Evolutionary conservation across 352 stramenopile genomes (phyloP).

Genomic region (Phytopythium helicoides): DNA sequence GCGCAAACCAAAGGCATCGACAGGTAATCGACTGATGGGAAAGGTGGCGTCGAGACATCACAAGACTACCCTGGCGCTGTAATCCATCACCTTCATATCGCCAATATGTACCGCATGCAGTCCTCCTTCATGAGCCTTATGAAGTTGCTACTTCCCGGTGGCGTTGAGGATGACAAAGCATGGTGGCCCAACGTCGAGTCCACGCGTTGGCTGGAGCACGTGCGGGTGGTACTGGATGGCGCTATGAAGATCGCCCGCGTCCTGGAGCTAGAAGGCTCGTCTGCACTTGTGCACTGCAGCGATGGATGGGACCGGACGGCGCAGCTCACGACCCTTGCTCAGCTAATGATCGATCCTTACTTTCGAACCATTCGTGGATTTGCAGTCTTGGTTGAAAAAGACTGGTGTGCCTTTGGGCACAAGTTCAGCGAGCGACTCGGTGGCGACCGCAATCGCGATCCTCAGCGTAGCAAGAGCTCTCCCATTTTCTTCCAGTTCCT

Average conservation of each 20-base stretch:
- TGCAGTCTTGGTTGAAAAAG: constrained; percentile 79
- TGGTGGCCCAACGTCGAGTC: constrained; percentile 74
- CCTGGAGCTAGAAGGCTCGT: constrained; percentile 80
- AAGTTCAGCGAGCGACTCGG: constrained; percentile 76
- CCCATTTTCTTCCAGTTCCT: constrained; percentile 88
- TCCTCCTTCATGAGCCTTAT: constrained; percentile 67
- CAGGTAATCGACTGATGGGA: constrained; percentile 88
- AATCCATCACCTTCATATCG: constrained; percentile 87
- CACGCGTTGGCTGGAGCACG: constrained; percentile 83
- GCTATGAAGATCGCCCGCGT: constrained; percentile 84
- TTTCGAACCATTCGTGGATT: constrained; percentile 87
- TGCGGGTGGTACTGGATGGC: constrained; percentile 78
- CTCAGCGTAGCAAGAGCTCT: constrained; percentile 72
- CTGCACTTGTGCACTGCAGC: constrained; percentile 84
- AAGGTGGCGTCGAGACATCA: constrained; percentile 89
- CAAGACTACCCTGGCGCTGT: constrained; percentile 79
- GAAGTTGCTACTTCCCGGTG: constrained; percentile 67
- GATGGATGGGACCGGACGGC: constrained; percentile 87
- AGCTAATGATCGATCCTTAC: constrained; percentile 88
- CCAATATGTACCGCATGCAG: constrained; percentile 94
- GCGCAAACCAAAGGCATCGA: constrained; percentile 86
- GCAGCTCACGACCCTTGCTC: constrained; percentile 71
- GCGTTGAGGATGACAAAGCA: constrained; percentile 63
- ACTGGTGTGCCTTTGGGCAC: constrained; percentile 86
- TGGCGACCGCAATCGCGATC: constrained; percentile 71